Conservation (phyloP, 192 early-diverging fungal species). For the Oehlia diaphana region DNA sequence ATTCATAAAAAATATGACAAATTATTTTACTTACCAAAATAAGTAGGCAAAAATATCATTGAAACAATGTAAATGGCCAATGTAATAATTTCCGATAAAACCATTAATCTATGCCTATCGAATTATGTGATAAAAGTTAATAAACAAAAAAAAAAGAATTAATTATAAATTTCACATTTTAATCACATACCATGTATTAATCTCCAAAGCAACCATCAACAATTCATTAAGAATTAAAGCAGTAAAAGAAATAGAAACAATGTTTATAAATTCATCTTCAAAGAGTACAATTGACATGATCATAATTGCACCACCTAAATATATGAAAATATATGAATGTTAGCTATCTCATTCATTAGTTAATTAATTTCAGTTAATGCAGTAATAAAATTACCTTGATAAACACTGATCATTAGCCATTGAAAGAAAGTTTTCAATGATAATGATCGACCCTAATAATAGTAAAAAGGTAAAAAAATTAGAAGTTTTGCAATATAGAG, state of each 20-base stretch:
- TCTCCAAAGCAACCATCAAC: constrained; percentile 94
- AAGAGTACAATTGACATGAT: constrained; percentile 91
- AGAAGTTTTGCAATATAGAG: neutral
- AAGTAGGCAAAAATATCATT: constrained; percentile 85
- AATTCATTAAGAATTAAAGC: constrained; percentile 93
- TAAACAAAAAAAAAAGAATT: neutral
- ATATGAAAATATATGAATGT: neutral
- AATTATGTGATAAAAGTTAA: neutral
- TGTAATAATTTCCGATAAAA: constrained; percentile 80
- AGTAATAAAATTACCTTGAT: constrained; percentile 82
- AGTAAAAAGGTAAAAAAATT: neutral
- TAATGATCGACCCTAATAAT: constrained; percentile 71
- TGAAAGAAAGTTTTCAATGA: constrained; percentile 93
- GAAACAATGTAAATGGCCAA: constrained; percentile 82
- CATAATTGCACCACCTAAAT: constrained; percentile 84
- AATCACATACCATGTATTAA: constrained; percentile 79
- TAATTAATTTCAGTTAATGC: constrained; percentile 18
- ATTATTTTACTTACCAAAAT: constrained; percentile 72
- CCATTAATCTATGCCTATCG: constrained; percentile 79
- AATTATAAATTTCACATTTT: neutral
- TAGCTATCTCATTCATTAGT: too few species aligned
- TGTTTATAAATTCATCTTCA: constrained; percentile 93
- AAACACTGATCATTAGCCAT: constrained; percentile 93
- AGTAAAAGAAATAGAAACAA: constrained; percentile 94
- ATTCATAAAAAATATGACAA: constrained; percentile 7